phyloP scores from a whole-genome alignment of 108 stramenopile species.

The Nitzschia inconspicua region DNA sequence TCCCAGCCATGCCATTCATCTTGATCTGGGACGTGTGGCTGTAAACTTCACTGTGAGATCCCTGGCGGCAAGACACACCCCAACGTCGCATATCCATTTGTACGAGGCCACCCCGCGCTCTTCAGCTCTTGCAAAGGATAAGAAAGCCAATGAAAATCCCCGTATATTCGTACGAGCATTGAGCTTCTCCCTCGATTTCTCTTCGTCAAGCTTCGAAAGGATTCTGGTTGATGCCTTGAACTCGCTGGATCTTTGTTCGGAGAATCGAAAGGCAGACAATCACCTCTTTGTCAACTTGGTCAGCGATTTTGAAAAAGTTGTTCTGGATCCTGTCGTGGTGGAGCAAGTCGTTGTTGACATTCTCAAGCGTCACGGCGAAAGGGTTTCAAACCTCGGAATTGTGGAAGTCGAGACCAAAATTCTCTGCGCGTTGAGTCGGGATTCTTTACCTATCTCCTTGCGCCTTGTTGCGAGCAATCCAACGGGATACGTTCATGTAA shows the following conservation, averaged over 20 bases:
- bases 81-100: slow-evolving; percentile 88
- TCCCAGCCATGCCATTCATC: slow-evolving; percentile 86
- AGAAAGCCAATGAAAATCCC: slow-evolving; percentile 75
- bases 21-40: slow-evolving; percentile 84
- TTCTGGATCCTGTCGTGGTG: slow-evolving; percentile 82
- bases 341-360: slow-evolving; percentile 86
- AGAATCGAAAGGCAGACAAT: slow-evolving; percentile 65
- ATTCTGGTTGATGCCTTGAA: slow-evolving; percentile 94
- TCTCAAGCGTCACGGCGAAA: slow-evolving; percentile 79
- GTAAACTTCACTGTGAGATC: slow-evolving; percentile 87
- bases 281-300: slow-evolving; percentile 97
- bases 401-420: slow-evolving; percentile 92
- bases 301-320: slow-evolving; percentile 75
- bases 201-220: slow-evolving; percentile 76
- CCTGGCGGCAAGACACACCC: slow-evolving; percentile 70
- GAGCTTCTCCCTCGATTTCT: slow-evolving; percentile 76
- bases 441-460: slow-evolving; percentile 83
- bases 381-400: slow-evolving; percentile 84
- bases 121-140: slow-evolving; percentile 74
- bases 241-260: slow-evolving; percentile 75
- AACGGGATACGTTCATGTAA: slow-evolving; percentile 93
- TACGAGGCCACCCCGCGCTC: slow-evolving; percentile 87
- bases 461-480: slow-evolving; percentile 95
- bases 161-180: slow-evolving; percentile 84
- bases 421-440: slow-evolving; percentile 71